phyloP scores from a whole-genome alignment of 768 basidiomycete genomes.

The Lactifluus volemus region DNA sequence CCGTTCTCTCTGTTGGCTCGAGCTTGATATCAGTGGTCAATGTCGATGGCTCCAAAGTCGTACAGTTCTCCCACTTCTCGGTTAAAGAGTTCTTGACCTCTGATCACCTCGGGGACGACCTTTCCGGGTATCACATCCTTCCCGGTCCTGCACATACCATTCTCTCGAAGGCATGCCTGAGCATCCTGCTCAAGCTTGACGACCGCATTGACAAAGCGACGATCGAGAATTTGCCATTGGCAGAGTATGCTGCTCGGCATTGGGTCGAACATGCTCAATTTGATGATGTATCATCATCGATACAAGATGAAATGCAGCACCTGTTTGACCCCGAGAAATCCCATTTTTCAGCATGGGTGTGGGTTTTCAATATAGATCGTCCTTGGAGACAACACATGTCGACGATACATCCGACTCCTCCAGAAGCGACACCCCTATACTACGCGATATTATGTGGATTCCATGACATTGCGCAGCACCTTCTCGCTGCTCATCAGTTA shows the following conservation, averaged over 20 bases:
- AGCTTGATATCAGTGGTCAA: neutral
- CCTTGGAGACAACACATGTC: neutral
- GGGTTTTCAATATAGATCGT: neutral
- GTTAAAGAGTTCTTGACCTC: constrained; percentile 7
- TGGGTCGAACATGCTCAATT: constrained; percentile 1
- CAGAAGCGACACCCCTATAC: too few relatives aligned
- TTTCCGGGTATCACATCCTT: neutral
- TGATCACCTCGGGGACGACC: neutral
- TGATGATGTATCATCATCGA: neutral
- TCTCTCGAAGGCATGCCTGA: neutral
- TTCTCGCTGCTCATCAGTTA: too few relatives aligned
- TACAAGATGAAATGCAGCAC: neutral
- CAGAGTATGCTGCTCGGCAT: neutral
- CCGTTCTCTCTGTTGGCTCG: neutral
- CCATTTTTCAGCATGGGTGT: constrained; percentile 2
- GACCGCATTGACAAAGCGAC: neutral
- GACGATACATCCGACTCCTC: neutral
- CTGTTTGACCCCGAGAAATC: neutral
- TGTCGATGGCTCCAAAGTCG: neutral
- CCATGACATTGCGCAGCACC: too few relatives aligned
- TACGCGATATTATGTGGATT: too few relatives aligned
- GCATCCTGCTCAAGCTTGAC: neutral
- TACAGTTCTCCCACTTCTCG: constrained; percentile 2
- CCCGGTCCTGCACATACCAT: neutral
- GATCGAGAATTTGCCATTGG: neutral